Evolutionary conservation across 208 protist genomes (phyloP), one percentile per base, ranked within the genome.

Genomic region (Lotmaria passim): DNA sequence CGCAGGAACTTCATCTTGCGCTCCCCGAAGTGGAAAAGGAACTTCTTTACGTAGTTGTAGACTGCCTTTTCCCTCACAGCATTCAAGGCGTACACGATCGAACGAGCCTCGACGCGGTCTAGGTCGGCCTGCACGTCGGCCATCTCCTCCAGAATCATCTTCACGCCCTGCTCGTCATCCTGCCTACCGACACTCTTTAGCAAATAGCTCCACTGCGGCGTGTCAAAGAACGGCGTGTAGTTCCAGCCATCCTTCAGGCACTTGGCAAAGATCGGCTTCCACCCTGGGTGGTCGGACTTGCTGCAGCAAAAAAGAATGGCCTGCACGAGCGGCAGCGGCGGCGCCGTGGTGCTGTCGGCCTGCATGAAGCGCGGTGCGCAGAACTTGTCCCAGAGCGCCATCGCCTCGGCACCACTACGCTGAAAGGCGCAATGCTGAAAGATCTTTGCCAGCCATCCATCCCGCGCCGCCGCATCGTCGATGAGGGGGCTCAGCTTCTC

Each of bases 11-110:
- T 93, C n/a, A 93, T 82, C 73, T 94, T 94, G 31, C 85, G 80
- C 64, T 94, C 90, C 17, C 89, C 82, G 83, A 96, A 87, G 69
- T 95, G 79, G 75, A 94, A 94, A 14, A 96, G 75, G 68, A 86
- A 95, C 67, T 85, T 86, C 70, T 96, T 96, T 30, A 94, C 63
- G 65, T 86, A 93, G 60, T 93, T 92, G 75, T 96, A 96, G 36
- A 86, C 78, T 43, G 75, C 67, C 57, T 87, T 85, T 61, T 92
- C 79, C 30, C 62, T 81, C 23, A 96, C 79, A 14, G 83, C 79
- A 56, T 96, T 96, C 43, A 96, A 69, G 14, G 89, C 92, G 65
- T 92, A 82, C 17, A 94, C 82, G 28, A 94, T 59, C 26, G 87
- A 91, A 39, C 87, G 80, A 6, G 89, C 79, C 68, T 93, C 83